Evolutionary conservation across 78 protist genomes (phyloP).

Genomic region (Pigoraptor vietnamica): DNA sequence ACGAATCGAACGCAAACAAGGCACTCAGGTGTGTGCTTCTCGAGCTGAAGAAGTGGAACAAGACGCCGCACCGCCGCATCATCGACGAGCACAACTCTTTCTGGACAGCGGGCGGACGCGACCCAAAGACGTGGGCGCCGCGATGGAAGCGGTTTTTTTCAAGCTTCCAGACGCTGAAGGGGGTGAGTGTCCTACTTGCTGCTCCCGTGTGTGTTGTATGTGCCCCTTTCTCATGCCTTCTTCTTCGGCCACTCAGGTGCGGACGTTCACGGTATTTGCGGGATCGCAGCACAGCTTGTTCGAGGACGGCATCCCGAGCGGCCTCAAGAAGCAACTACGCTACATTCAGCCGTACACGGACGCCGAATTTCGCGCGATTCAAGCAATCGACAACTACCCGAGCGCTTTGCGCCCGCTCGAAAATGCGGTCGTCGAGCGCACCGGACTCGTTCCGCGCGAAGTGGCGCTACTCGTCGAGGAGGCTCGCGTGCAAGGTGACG

Average conservation of each 20-base stretch:
- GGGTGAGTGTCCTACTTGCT: background rate
- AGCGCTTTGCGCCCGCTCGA: background rate
- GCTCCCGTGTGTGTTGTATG: background rate
- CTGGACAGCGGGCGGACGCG: background rate
- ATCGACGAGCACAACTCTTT: background rate
- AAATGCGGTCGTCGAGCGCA: background rate
- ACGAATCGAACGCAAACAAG: background rate
- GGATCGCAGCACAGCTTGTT: background rate
- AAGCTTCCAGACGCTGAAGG: background rate
- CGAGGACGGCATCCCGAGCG: background rate
- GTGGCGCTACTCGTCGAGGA: background rate
- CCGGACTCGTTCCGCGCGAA: background rate
- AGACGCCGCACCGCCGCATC: background rate
- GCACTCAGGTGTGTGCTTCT: background rate
- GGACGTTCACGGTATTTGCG: background rate
- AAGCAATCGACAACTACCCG: background rate
- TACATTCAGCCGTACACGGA: background rate
- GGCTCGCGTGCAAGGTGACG: too few relatives aligned
- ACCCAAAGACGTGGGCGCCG: background rate
- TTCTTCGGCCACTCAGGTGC: background rate
- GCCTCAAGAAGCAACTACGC: background rate
- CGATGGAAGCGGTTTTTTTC: background rate
- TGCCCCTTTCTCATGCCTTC: background rate
- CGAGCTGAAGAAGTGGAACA: background rate
- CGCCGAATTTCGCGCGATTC: background rate